phyloP scores from a whole-genome alignment of 805 yeast genomes.

The Cyberlindnera petersonii region DNA sequence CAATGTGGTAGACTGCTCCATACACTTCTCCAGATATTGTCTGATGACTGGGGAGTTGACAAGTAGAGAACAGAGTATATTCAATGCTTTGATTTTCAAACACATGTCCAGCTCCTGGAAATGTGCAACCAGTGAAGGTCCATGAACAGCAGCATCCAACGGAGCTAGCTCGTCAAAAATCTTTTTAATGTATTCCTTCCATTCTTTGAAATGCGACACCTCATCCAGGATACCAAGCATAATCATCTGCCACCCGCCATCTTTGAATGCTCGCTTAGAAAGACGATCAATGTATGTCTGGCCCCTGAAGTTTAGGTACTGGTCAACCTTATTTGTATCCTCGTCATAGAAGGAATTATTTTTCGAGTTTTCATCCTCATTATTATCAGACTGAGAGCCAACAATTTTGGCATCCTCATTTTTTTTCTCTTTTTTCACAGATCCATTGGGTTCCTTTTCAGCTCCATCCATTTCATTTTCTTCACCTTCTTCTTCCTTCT shows the following conservation, averaged over 20 bases:
- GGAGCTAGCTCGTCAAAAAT: conserved; percentile 60
- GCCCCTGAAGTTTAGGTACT: conserved; percentile 51
- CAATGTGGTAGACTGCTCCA: conserved; percentile 57
- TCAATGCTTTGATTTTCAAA: conserved; percentile 53
- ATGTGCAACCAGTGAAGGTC: conserved; percentile 44
- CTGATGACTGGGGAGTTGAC: conserved; percentile 58
- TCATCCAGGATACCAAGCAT: conserved; percentile 67
- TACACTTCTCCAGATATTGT: conserved; percentile 58
- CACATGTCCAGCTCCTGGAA: conserved; percentile 55
- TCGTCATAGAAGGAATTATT: conserved; percentile 15
- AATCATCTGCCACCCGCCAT: conserved; percentile 82
- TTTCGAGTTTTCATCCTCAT: conserved; percentile 17
- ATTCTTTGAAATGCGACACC: conserved; percentile 55
- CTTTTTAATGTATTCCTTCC: conserved; percentile 43
- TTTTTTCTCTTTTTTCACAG: conserved; percentile 2
- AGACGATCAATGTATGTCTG: conserved; percentile 76
- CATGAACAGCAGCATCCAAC: conserved; percentile 43
- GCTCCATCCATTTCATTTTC: conserved; percentile 18
- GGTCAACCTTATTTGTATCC: conserved; percentile 29
- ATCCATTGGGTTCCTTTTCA: background rate
- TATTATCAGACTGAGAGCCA: conserved; percentile 8
- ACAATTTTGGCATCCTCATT: conserved; percentile 11
- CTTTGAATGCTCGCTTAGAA: conserved; percentile 67
- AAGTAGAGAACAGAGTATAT: conserved; percentile 60
- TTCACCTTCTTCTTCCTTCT: conserved; percentile 27